phyloP scores from a whole-genome alignment of 1,139 yeast genomes.

The Magnusiomyces tetraspermus region DNA sequence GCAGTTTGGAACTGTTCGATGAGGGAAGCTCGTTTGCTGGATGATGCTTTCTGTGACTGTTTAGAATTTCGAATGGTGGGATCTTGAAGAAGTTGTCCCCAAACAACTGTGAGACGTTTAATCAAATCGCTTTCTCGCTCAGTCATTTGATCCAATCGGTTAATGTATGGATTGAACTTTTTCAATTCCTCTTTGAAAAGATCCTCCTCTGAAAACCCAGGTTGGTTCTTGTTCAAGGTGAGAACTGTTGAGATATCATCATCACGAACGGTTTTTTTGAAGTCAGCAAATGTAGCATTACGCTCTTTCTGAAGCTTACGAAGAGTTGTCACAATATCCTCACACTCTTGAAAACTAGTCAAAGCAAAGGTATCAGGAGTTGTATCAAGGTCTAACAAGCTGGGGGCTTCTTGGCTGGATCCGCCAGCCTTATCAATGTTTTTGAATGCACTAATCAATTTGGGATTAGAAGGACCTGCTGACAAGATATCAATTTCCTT shows the following conservation, averaged over 20 bases:
- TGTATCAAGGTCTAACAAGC: conserved; percentile 58
- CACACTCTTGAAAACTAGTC: conserved; percentile 39
- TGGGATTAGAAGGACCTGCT: conserved; percentile 27
- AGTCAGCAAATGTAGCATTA: conserved; percentile 46
- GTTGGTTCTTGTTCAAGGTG: conserved; percentile 53
- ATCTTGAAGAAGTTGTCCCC: conserved; percentile 48
- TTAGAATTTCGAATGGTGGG: conserved; percentile 34
- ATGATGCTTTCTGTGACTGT: conserved; percentile 31
- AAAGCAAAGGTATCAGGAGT: conserved; percentile 34
- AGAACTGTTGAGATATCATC: conserved; percentile 82
- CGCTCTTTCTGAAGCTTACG: conserved; percentile 52
- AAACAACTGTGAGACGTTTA: conserved; percentile 45
- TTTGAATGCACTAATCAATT: conserved; percentile 26
- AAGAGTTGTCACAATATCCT: conserved; percentile 38
- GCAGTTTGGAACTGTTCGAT: conserved; percentile 44
- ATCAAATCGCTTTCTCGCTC: conserved; percentile 53
- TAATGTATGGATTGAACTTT: conserved; percentile 63
- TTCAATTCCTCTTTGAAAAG: conserved; percentile 66
- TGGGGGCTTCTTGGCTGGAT: conserved; percentile 14
- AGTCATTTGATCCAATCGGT: conserved; percentile 59
- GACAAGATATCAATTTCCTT: conserved; percentile 32
- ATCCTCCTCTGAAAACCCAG: conserved; percentile 43
- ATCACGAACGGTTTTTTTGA: conserved; percentile 61
- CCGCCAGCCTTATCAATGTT: conserved; percentile 11
- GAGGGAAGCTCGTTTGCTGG: conserved; percentile 35